Evolutionary conservation across 169 alveolate species (phyloP).

Genomic region (Babesia bigemina): DNA sequence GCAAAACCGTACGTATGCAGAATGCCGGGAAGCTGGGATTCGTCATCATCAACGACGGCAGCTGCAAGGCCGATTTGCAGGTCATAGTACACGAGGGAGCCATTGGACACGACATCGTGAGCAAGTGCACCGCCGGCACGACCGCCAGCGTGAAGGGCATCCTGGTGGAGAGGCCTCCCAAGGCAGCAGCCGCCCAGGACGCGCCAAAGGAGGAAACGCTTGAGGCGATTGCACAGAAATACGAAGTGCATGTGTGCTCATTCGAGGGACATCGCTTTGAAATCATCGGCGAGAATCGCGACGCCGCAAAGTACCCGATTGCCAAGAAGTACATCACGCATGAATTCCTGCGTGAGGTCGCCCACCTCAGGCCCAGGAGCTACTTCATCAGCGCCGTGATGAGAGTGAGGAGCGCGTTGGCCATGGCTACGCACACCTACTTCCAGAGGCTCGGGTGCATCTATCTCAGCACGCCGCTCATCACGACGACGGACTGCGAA

Average conservation of each 20-base stretch:
- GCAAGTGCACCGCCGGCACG: slow-evolving; percentile 82
- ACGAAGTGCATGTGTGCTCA: slow-evolving; percentile 67
- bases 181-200: slow-evolving; percentile 63
- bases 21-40: slow-evolving; percentile 92
- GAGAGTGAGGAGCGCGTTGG: slow-evolving; percentile 91
- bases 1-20: slow-evolving; percentile 90
- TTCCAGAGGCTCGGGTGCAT: slow-evolving; percentile 93
- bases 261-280: slow-evolving; percentile 65
- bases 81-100: slow-evolving; percentile 89
- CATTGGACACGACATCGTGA: slow-evolving; percentile 78
- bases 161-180: slow-evolving; percentile 91
- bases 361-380: slow-evolving; percentile 97
- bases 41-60: slow-evolving; percentile 95
- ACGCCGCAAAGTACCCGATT: slow-evolving; percentile 92
- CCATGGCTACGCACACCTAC: slow-evolving; percentile 94
- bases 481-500: slow-evolving; percentile 99
- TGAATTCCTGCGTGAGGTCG: slow-evolving; percentile 93
- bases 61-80: slow-evolving; percentile 88
- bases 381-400: slow-evolving; percentile 92
- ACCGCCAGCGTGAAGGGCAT: slow-evolving; percentile 86
- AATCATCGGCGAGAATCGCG: slow-evolving; percentile 84
- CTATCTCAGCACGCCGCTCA: slow-evolving; percentile 97
- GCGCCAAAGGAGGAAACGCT: slow-evolving; percentile 58
- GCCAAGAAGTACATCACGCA: slow-evolving; percentile 91
- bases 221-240: slow-evolving; percentile 61